Percentiles rank a stretch among this genome's conserved stretches.
Evolutionary conservation across 176 grass and related monocot species (phyloP).

Genomic region (Ensete ventricosum): DNA sequence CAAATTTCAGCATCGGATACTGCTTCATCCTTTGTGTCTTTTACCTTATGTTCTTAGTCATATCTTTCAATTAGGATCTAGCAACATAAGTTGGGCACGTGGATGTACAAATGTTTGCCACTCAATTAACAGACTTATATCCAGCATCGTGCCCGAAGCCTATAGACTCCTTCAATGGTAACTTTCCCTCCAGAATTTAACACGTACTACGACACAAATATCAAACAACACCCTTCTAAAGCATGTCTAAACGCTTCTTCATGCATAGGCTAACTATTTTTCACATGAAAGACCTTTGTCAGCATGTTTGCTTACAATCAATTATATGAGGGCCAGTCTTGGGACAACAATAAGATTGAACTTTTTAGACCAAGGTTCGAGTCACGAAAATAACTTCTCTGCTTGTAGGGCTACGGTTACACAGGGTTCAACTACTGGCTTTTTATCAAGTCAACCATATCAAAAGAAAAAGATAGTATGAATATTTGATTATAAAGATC

Average conservation of each 20-base stretch:
- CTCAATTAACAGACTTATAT: not conserved
- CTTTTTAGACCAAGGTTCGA: too few relatives aligned
- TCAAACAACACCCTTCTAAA: not conserved
- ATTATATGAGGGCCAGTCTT: too few relatives aligned
- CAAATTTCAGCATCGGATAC: not conserved
- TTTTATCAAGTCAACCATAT: too few relatives aligned
- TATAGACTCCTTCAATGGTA: not conserved
- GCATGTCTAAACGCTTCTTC: not conserved
- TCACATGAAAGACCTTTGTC: too few relatives aligned
- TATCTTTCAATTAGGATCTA: slow-evolving; percentile 1
- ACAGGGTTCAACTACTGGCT: too few relatives aligned
- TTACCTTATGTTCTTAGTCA: not conserved
- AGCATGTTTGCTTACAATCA: too few relatives aligned
- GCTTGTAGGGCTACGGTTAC: too few relatives aligned
- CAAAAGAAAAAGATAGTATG: too few relatives aligned
- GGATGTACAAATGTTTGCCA: not conserved
- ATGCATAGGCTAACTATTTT: not conserved
- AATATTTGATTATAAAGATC: not conserved
- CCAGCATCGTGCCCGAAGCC: not conserved
- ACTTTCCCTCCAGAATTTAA: not conserved
- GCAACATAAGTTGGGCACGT: not conserved
- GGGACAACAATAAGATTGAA: too few relatives aligned
- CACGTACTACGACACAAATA: not conserved
- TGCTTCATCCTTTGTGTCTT: not conserved
- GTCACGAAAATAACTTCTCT: too few relatives aligned